Evolutionary conservation across 202 grass and related monocot species (phyloP), one percentile per base, ranked within the genome.

Genomic region (Musa balbisiana): DNA sequence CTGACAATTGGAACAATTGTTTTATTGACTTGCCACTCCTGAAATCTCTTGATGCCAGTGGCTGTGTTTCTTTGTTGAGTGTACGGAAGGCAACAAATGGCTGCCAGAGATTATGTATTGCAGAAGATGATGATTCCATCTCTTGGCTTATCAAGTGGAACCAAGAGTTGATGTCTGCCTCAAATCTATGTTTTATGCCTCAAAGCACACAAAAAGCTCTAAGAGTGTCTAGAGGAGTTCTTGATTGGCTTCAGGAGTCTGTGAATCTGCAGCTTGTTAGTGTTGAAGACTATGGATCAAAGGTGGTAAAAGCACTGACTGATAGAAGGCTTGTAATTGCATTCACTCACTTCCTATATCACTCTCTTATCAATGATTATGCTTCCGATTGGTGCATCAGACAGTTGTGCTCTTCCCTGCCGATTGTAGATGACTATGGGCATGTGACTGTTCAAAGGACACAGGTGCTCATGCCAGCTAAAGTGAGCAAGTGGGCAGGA

Each of bases 111-210:
- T 53, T 96, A 52, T 89, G 86, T 14, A 80, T 89, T 80, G 84
- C 88, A 14, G 72, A 80, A 19, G 75, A 85, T 0, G 71, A 67
- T 4, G 65, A 52, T 9, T 25, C n/a, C n/a, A 76, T 83, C 51
- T 67, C 77, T 26, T 91, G 92, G 92, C 74, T 96, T 56, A 82
- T 84, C 60, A 76, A 72, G 53, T 91, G 88, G 89, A 91, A 89
- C 53, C 62, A 5, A 6, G 89, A 96, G 65, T 85, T 96, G 23
- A 56, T 73, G 11, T 69, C 33, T 73, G 27, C 49, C 72, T 83
- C 82, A 27, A 62, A 73, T 56, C 55, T 62, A 10, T 75, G 71
- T 33, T 87, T 91, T 73, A 25, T 95, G 62, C 80, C 80, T 14
- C 66, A 19, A 13, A 67, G 11, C 53, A 91, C 84, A 52, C 88